phyloP scores from a whole-genome alignment of 2,329 filamentous ascomycete species.

The Cordyceps militaris region DNA sequence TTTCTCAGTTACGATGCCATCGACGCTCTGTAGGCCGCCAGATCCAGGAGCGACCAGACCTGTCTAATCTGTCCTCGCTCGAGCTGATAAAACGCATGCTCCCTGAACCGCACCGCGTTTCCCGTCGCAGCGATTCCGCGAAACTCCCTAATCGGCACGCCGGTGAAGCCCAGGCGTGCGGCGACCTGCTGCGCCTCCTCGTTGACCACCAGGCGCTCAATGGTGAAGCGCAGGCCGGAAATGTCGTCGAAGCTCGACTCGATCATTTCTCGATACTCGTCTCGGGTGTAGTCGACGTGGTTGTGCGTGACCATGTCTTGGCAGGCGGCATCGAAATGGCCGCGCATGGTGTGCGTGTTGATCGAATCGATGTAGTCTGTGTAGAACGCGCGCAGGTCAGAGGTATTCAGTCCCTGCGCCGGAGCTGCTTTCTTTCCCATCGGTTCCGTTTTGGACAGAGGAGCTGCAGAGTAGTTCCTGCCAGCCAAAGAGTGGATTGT shows the following conservation, averaged over 20 bases:
- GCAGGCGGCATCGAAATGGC: constrained; percentile 22
- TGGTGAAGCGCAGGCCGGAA: constrained; percentile 20
- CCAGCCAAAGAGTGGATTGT: neutral
- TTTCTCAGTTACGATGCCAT: neutral
- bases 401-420: neutral
- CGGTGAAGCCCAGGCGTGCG: constrained; percentile 24
- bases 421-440: neutral
- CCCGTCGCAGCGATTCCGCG: constrained; percentile 24
- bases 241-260: constrained; percentile 23
- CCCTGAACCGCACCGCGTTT: constrained; percentile 22
- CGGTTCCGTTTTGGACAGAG: no score
- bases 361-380: constrained; percentile 26
- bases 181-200: constrained; percentile 26
- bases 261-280: constrained; percentile 24
- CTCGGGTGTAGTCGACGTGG: constrained; percentile 17
- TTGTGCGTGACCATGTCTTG: constrained; percentile 25
- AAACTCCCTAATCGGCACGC: constrained; percentile 22
- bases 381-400: constrained; percentile 17
- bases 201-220: constrained; percentile 26
- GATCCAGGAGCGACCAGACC: constrained; percentile 29
- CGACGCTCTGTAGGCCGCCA: constrained; percentile 19
- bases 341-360: constrained; percentile 22
- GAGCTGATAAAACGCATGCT: constrained; percentile 30
- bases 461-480: neutral
- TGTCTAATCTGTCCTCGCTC: constrained; percentile 25